Conservation (phyloP, 495 filamentous ascomycete species). For the Aspergillus bridgeri region DNA sequence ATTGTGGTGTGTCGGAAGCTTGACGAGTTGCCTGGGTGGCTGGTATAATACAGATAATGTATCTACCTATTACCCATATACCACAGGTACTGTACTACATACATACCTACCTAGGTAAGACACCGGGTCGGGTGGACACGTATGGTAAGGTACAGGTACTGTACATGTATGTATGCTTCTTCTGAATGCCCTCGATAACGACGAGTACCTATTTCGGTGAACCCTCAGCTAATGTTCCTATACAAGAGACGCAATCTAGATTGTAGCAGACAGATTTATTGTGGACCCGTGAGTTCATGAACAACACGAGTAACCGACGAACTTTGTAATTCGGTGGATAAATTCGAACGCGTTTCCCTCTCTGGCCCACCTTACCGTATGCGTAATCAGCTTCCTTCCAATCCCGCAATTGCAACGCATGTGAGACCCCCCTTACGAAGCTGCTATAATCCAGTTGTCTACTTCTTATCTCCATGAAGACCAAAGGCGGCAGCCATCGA, state of each 20-base stretch:
- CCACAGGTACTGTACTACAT: too few relatives aligned
- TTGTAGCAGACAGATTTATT: neutral
- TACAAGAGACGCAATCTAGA: too few relatives aligned
- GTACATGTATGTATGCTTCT: too few relatives aligned
- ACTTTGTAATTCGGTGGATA: neutral
- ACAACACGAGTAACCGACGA: too few relatives aligned
- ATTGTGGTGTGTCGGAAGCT: neutral
- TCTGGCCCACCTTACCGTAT: neutral
- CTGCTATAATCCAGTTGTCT: neutral
- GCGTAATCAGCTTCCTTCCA: neutral
- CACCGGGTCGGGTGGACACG: too few relatives aligned
- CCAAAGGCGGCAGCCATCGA: neutral
- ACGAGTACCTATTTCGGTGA: too few relatives aligned
- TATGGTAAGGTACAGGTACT: too few relatives aligned
- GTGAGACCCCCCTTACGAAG: neutral
- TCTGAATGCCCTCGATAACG: too few relatives aligned
- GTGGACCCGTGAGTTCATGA: neutral
- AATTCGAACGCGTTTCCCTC: neutral
- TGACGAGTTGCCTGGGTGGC: neutral
- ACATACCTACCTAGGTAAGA: too few relatives aligned
- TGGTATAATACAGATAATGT: too few relatives aligned
- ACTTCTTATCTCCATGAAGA: slow-evolving; percentile 6
- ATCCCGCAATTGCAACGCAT: neutral
- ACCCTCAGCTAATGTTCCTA: too few relatives aligned
- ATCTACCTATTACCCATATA: too few relatives aligned